Evolutionary conservation across 305 asterid genomes (phyloP).

Genomic region (Salvia sclarea): DNA sequence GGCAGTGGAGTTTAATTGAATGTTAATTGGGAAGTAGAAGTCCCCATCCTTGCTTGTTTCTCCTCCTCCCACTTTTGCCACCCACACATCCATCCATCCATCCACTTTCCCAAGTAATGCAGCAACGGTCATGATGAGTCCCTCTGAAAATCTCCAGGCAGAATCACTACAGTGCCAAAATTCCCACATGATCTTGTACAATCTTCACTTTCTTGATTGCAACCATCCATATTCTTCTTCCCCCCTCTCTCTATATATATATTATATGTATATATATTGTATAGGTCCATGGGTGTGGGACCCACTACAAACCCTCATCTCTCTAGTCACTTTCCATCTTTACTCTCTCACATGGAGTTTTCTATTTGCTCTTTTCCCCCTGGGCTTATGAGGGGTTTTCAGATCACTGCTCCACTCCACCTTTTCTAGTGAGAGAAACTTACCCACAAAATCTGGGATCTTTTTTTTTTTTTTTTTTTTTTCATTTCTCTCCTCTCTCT

Average conservation of each 20-base stretch:
- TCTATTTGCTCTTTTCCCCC: constrained; percentile 28
- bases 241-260: not conserved
- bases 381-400: constrained; percentile 27
- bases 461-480: not conserved
- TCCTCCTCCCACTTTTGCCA: not conserved
- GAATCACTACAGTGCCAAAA: constrained; percentile 61
- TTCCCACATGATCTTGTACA: constrained; percentile 32
- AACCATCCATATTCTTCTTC: constrained; percentile 40
- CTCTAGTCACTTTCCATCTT: constrained; percentile 40
- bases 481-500: too few relatives aligned
- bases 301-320: constrained; percentile 32
- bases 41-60: not conserved
- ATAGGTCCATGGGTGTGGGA: constrained; percentile 28
- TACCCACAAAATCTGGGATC: constrained; percentile 44
- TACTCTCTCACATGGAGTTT: constrained; percentile 23
- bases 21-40: not conserved
- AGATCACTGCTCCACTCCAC: not conserved
- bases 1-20: not conserved
- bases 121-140: constrained; percentile 19
- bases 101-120: constrained; percentile 17
- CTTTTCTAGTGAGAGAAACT: constrained; percentile 29
- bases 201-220: constrained; percentile 44
- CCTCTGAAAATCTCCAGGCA: constrained; percentile 44
- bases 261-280: too few relatives aligned
- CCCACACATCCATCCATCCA: not conserved